Base-by-base conservation (phyloP, 2,329 filamentous ascomycete species). In the Tolypocladium sp. region DNA sequence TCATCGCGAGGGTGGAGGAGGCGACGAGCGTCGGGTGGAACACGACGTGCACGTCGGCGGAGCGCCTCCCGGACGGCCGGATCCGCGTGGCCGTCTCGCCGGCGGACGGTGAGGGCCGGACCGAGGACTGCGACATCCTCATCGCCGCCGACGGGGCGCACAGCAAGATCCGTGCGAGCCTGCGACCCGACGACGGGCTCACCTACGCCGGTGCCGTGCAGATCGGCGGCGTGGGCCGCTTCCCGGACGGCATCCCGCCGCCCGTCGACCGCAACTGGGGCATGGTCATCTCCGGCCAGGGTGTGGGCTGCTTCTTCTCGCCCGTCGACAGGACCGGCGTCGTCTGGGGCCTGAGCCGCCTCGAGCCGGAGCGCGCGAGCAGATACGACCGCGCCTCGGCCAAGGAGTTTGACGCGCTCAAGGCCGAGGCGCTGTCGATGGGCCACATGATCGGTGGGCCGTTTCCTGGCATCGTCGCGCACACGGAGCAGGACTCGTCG, bases 91-190 rank as follows among this genome's bases (percentile, higher is more conserved):
- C 55, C 33, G 20, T 56, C 41, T 25, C 46, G 25, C 46, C 38
- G 3, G 8, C 7, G 12, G n/a, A 49, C 25, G 51, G 41, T 38
- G 12, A 27, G n/a, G 22, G 22, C n/a, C 41, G 20, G 8, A 40
- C 37, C 35, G 57, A 38, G 22, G 57, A 58, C 41, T 74, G 72
- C 59, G 74, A 77, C 61, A 53, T 78, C 17, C 65, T 79, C 4
- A 65, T 79, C 44, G 74, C 70, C 8, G 74, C 75, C 1, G 76
- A 78, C 63, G 76, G 76, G 1, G 67, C 71, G 3, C 67, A 66
- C 38, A 76, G 73, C 63, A 73, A 70, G 62, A 66, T 77, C 12
- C 66, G 76, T 42, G 62, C 64, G 3, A 59, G 58, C 6, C 59
- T 78, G 15, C 66, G 74, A 37, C 74, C 74, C 27, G 63, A 68